Conservation (phyloP, 306 rosid genomes). For the Biancaea sappan region DNA sequence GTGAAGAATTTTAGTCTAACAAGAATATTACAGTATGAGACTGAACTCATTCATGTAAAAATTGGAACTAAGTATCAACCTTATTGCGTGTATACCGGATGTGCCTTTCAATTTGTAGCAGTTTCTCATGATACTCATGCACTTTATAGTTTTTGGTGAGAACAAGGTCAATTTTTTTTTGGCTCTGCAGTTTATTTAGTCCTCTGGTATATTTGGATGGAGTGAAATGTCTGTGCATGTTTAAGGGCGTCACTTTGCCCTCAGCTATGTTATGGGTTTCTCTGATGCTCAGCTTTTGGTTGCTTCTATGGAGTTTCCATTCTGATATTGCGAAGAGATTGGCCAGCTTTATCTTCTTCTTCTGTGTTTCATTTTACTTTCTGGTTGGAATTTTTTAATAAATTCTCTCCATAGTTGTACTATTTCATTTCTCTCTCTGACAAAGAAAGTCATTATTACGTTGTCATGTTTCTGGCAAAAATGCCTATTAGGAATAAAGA, state of each 20-base stretch:
- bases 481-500: slow-evolving; percentile 5
- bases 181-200: not conserved
- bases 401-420: not conserved
- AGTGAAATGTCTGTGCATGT: not conserved
- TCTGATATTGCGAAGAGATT: not conserved
- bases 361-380: no score
- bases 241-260: not conserved
- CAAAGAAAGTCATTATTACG: not conserved
- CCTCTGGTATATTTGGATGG: not conserved
- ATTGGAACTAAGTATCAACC: not conserved
- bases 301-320: not conserved
- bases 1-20: not conserved
- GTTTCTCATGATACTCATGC: not conserved
- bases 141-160: not conserved
- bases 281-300: not conserved
- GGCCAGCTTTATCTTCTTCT: not conserved
- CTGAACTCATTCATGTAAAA: not conserved
- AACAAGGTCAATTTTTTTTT: not conserved
- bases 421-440: not conserved
- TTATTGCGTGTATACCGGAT: not conserved
- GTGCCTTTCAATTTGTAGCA: not conserved
- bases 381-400: not conserved
- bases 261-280: not conserved
- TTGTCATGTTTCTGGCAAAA: not conserved
- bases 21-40: not conserved